A percentile compares a stretch with the other conserved stretches of the same genome.
Conservation (phyloP, 495 filamentous ascomycete genomes). For the Penicillium samsonianum region DNA sequence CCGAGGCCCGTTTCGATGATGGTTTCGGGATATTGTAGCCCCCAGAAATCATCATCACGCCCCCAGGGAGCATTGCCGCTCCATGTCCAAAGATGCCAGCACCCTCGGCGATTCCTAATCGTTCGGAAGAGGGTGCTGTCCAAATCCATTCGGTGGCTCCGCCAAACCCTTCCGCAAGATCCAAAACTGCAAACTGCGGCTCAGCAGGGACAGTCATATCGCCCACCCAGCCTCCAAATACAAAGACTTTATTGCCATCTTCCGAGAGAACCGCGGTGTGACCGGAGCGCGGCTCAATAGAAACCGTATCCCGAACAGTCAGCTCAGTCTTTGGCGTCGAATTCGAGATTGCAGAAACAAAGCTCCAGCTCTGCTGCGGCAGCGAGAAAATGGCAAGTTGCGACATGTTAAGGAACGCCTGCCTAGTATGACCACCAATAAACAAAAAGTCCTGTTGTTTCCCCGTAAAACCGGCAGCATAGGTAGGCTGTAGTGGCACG, state of each 20-base stretch:
- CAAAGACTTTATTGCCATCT: conserved; percentile 71
- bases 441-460: conserved; percentile 74
- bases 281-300: conserved; percentile 77
- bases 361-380: conserved; percentile 84
- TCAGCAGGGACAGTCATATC: conserved; percentile 69
- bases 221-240: conserved; percentile 92
- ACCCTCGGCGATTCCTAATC: conserved; percentile 45
- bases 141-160: conserved; percentile 72
- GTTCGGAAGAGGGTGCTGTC: conserved; percentile 44
- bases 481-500: conserved; percentile 67
- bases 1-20: conserved; percentile 43
- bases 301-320: conserved; percentile 35
- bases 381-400: conserved; percentile 84
- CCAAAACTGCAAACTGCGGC: conserved; percentile 76
- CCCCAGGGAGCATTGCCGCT: conserved; percentile 77
- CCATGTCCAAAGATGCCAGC: conserved; percentile 83
- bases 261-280: conserved; percentile 78
- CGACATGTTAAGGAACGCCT: conserved; percentile 91
- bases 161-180: conserved; percentile 69
- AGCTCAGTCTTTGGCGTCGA: conserved; percentile 47
- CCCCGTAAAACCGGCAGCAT: conserved; percentile 52
- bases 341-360: conserved; percentile 61
- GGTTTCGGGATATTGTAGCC: conserved; percentile 67
- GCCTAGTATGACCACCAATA: conserved; percentile 80
- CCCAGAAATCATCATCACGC: conserved; percentile 86